These are phyloP conservation scores for Centrapalus pauciflorus DNA, from an alignment of 129 eudicot genomes.

Conservation along the genomic window DNA sequence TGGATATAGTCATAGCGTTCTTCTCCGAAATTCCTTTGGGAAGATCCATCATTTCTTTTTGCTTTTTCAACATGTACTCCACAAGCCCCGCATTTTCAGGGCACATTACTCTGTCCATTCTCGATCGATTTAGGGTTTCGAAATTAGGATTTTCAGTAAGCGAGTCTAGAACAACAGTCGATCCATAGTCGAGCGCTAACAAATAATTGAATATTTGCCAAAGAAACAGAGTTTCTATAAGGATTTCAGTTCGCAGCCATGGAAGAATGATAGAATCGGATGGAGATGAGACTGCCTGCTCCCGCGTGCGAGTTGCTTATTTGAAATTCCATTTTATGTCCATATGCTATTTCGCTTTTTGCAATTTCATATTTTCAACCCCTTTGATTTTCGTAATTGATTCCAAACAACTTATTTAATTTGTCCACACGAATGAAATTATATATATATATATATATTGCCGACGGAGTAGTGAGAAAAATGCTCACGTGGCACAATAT, in stretches of 20 bases:
- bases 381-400: neutral
- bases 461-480: too few species aligned
- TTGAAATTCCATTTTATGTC: conserved; percentile 4
- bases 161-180: neutral
- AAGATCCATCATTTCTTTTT: conserved; percentile 50
- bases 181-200: neutral
- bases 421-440: too few species aligned
- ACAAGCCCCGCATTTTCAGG: conserved; percentile 59
- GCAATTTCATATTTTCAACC: neutral
- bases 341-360: neutral
- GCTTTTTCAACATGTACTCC: conserved; percentile 49
- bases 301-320: conserved; percentile 8
- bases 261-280: neutral
- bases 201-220: neutral
- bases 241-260: conserved; percentile 3
- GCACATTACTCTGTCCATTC: conserved; percentile 38
- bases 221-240: neutral
- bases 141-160: neutral
- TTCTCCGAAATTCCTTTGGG: conserved; percentile 62
- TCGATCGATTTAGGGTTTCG: conserved; percentile 26
- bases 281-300: conserved; percentile 13
- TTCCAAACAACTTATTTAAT: too few species aligned
- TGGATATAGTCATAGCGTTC: conserved; percentile 34
- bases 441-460: too few species aligned
- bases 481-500: too few species aligned